Conservation (phyloP, 192 early-diverging fungal species). For the Obelidium mucronatum region DNA sequence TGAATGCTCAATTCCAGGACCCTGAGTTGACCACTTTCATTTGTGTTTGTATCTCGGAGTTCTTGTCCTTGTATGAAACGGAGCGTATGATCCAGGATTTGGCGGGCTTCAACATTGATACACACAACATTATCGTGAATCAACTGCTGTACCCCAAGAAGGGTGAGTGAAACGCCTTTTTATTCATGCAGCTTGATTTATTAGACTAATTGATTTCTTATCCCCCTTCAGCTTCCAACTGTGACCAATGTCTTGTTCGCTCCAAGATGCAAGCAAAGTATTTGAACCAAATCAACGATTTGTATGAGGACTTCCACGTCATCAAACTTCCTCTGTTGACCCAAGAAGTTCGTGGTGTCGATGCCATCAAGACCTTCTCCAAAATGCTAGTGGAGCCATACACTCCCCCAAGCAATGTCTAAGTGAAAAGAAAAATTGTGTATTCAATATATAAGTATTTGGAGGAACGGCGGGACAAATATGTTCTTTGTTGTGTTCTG, state of each 20-base stretch:
- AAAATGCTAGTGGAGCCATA: slow-evolving; percentile 90
- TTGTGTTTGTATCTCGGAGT: slow-evolving; percentile 99
- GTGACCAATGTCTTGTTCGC: slow-evolving; percentile 82
- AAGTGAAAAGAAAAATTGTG: slow-evolving; percentile 1
- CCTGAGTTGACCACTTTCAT: slow-evolving; percentile 99
- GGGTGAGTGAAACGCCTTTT: slow-evolving; percentile 53
- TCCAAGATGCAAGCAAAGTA: slow-evolving; percentile 99
- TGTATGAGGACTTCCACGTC: slow-evolving; percentile 99
- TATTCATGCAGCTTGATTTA: not conserved
- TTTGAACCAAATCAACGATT: slow-evolving; percentile 96
- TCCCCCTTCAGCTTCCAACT: slow-evolving; percentile 49
- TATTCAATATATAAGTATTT: no score
- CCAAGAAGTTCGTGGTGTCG: slow-evolving; percentile 94
- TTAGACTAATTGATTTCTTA: not conserved
- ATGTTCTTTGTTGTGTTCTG: slow-evolving; percentile 69
- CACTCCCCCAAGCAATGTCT: slow-evolving; percentile 23
- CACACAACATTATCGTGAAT: slow-evolving; percentile 99
- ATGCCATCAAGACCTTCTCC: slow-evolving; percentile 91
- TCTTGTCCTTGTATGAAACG: slow-evolving; percentile 99
- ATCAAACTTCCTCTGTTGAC: slow-evolving; percentile 94
- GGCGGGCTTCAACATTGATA: slow-evolving; percentile 96
- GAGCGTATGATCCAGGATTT: slow-evolving; percentile 99
- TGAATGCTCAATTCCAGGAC: slow-evolving; percentile 99
- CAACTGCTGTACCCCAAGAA: slow-evolving; percentile 95
- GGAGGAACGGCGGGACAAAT: no score